phyloP scores from a whole-genome alignment of 345 rosid species.

The Combretum micranthum region DNA sequence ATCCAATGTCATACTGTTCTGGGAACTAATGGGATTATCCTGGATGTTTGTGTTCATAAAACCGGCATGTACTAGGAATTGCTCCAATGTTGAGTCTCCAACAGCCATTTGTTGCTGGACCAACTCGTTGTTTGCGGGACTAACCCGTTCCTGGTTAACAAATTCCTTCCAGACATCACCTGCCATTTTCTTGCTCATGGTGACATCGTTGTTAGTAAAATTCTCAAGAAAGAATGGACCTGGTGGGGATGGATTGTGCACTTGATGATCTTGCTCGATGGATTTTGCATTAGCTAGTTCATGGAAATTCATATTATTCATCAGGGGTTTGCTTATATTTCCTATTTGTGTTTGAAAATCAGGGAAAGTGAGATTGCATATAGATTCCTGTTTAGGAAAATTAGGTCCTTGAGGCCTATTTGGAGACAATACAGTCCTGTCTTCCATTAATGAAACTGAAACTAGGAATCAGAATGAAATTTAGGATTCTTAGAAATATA shows the following conservation, averaged over 20 bases:
- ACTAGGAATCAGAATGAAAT: no score
- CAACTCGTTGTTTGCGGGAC: neutral
- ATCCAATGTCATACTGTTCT: neutral
- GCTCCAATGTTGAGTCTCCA: conserved; percentile 2
- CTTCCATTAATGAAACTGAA: neutral
- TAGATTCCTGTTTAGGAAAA: neutral
- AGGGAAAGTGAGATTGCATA: conserved; percentile 2
- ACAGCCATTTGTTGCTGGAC: neutral
- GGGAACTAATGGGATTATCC: conserved; percentile 3
- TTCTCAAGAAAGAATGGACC: neutral
- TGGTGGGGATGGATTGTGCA: neutral
- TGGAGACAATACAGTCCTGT: neutral
- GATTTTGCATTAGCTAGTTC: neutral
- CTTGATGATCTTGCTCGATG: no score
- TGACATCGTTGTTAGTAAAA: neutral
- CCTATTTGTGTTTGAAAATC: conserved; percentile 3
- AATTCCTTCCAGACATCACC: conserved; percentile 8
- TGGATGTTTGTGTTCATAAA: neutral
- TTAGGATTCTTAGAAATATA: no score
- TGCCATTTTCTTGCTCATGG: neutral
- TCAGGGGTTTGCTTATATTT: conserved; percentile 2
- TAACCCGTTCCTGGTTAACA: neutral
- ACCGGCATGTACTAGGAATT: neutral
- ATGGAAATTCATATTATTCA: conserved; percentile 5
- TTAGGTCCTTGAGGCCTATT: neutral